These are phyloP conservation scores for Puya raimondii DNA, from an alignment of 176 grass and related monocot species.

Conservation along the genomic window DNA sequence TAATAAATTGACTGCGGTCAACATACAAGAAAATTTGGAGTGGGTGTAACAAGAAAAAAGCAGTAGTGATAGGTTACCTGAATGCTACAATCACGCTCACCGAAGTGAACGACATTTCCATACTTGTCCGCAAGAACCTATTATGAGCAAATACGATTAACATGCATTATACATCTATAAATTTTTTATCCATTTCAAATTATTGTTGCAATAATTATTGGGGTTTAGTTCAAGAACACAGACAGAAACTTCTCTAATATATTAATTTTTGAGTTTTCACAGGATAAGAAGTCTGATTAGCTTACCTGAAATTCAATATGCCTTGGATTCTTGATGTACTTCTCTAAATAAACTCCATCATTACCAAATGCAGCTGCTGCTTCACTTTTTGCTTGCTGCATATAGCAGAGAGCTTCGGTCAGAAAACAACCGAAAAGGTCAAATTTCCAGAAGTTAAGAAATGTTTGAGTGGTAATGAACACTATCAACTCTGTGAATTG, in stretches of 20 bases:
- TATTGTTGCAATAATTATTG: no score
- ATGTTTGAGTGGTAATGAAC: background rate
- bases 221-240: background rate
- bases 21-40: background rate
- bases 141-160: background rate
- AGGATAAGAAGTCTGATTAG: no score
- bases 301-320: slow-evolving; percentile 51
- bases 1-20: background rate
- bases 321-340: slow-evolving; percentile 48
- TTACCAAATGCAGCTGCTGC: slow-evolving; percentile 50
- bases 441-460: background rate
- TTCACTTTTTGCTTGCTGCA: slow-evolving; percentile 51
- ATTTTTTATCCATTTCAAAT: no score
- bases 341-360: slow-evolving; percentile 57
- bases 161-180: no score
- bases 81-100: slow-evolving; percentile 53
- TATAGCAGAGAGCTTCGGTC: slow-evolving; percentile 2
- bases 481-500: no score
- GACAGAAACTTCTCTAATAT: background rate
- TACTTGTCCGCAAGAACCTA: slow-evolving; percentile 44
- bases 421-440: slow-evolving; percentile 5
- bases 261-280: no score
- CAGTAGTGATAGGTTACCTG: slow-evolving; percentile 17
- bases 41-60: background rate
- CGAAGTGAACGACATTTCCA: slow-evolving; percentile 47